phyloP scores from a whole-genome alignment of 306 rosid species.

The Castanea mollissima region DNA sequence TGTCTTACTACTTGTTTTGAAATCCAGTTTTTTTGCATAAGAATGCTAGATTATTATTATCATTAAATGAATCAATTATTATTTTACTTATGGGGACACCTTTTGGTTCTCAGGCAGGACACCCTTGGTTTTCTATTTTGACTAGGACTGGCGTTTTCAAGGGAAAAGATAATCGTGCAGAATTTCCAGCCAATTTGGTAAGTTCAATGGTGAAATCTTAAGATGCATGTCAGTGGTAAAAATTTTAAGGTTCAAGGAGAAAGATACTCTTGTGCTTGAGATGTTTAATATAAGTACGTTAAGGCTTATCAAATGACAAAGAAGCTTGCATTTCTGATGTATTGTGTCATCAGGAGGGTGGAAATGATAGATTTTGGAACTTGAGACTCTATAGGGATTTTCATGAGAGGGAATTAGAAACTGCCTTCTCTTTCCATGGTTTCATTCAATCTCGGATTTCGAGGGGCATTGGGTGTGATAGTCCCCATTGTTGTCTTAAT shows the following conservation, averaged over 20 bases:
- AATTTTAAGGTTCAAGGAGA: too few species aligned
- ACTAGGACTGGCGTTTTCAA: slow-evolving; percentile 90
- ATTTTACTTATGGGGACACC: neutral
- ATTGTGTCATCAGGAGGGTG: too few species aligned
- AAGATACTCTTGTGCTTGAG: neutral
- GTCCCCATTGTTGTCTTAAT: too few species aligned
- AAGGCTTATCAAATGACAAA: too few species aligned
- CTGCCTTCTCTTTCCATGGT: too few species aligned
- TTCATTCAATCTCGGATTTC: too few species aligned
- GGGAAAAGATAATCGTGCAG: slow-evolving; percentile 70
- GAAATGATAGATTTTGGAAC: too few species aligned
- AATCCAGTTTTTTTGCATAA: neutral
- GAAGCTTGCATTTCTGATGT: too few species aligned
- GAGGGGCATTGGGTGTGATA: too few species aligned
- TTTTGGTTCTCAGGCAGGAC: slow-evolving; percentile 62
- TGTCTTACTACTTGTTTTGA: slow-evolving; percentile 6
- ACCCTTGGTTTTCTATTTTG: slow-evolving; percentile 95
- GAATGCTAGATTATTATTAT: neutral
- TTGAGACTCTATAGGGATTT: too few species aligned
- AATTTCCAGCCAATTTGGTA: slow-evolving; percentile 55
- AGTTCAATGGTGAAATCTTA: slow-evolving; percentile 9
- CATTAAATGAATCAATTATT: slow-evolving; percentile 6
- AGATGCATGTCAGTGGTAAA: neutral
- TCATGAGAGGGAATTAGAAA: too few species aligned
- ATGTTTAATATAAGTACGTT: too few species aligned